Evolutionary conservation across 345 rosid genomes (phyloP), one percentile per base, ranked within the genome.

Genomic region (Arabis hirsuta): DNA sequence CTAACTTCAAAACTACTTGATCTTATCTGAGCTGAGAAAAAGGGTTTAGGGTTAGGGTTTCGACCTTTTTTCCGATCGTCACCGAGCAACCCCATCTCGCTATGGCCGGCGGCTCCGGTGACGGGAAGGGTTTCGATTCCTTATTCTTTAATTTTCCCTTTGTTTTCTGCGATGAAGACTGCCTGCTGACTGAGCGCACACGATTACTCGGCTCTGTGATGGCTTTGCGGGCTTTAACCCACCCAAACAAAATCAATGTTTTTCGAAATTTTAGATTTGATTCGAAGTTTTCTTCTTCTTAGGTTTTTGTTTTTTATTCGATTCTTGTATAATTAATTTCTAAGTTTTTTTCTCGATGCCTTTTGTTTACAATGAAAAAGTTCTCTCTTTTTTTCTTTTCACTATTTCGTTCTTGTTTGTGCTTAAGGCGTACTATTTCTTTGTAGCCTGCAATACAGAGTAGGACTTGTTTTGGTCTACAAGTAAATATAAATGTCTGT

Each of bases 1-100:
- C 0, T 0, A 0, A 0, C 19, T 2, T 7, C 8, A 24, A 32
- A 24, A 79, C 76, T 81, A 88, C 97, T 89, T 88, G 96, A 91
- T 88, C 96, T 87, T 91, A 88, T 88, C 95, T 55, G 97, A 90
- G 95, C 89, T 59, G 80, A 64, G 82, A 67, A 61, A 48, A 43
- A 57, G 50, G n/a, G 38, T 14, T 12, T 48, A 57, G 22, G 42
- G 50, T 12, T 76, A 64, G 55, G 67, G 55, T 31, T 65, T 43
- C 3, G 2, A 19, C 9, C 32, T 19, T 67, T 34, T 22, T 45
- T 46, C 77, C 69, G 73, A n/a, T 45, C 58, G 7, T 11, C 58
- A 31, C 26, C 44, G 82, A 62, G 78, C 76, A 65, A 80, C 76
- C 81, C 41, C 79, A 48, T 36, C 65, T 53, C 63, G 62, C 2